Percentiles rank a stretch among this genome's conserved stretches.
Conservation (phyloP, 768 basidiomycete species). For the Lentinus tigrinus region DNA sequence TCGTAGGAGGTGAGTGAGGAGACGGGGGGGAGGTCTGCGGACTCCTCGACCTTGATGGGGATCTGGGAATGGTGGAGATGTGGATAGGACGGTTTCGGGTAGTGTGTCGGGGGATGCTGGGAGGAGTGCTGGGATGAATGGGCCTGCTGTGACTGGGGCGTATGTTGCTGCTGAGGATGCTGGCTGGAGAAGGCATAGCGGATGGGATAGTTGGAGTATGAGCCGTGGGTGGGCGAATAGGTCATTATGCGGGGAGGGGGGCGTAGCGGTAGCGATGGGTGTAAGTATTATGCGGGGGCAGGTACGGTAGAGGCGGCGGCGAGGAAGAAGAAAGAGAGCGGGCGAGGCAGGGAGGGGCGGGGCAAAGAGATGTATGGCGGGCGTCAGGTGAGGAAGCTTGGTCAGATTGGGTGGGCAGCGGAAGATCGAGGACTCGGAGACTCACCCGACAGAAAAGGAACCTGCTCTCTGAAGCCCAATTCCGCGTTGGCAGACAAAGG, state of each 20-base stretch:
- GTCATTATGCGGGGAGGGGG: slow-evolving; percentile 13
- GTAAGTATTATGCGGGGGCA: slow-evolving; percentile 16
- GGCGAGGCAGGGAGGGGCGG: slow-evolving; percentile 1
- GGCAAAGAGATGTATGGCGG: slow-evolving; percentile 8
- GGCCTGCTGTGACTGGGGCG: not conserved
- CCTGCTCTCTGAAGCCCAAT: slow-evolving; percentile 1
- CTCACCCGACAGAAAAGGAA: not conserved
- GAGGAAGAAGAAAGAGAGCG: slow-evolving; percentile 1
- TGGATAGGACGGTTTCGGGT: slow-evolving; percentile 10
- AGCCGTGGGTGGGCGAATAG: slow-evolving; percentile 16
- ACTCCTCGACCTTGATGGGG: slow-evolving; percentile 24
- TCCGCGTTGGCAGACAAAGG: not conserved
- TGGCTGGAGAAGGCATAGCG: slow-evolving; percentile 19
- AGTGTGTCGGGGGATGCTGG: not conserved
- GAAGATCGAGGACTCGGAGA: slow-evolving; percentile 4
- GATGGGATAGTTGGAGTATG: slow-evolving; percentile 15
- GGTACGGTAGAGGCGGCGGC: slow-evolving; percentile 6
- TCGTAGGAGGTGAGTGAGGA: slow-evolving; percentile 12
- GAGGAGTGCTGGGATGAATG: not conserved
- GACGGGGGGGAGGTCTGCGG: slow-evolving; percentile 20
- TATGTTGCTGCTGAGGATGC: slow-evolving; percentile 5
- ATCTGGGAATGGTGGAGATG: slow-evolving; percentile 14
- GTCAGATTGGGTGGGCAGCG: slow-evolving; percentile 6
- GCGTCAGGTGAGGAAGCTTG: not conserved
- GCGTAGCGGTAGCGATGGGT: slow-evolving; percentile 4